phyloP scores from a whole-genome alignment of 2,329 filamentous ascomycete genomes.

The Colletotrichum simmondsii region DNA sequence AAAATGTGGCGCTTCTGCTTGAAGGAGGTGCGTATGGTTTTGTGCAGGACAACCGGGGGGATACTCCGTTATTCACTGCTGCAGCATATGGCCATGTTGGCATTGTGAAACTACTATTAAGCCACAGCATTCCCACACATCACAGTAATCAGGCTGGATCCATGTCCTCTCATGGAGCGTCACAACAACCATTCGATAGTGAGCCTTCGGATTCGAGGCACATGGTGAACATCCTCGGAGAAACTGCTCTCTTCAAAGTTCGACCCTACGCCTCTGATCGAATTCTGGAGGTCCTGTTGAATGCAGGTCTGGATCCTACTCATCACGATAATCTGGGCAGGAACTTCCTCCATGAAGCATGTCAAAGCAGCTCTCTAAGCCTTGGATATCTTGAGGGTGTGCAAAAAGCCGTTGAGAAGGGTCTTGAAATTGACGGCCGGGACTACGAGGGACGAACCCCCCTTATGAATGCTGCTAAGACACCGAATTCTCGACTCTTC shows the following conservation, averaged over 20 bases:
- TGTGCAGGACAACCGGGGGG: rapidly evolving
- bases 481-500: rapidly evolving
- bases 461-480: not conserved
- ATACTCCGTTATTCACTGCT: not conserved
- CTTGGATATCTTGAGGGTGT: too few species aligned
- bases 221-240: not conserved
- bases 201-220: too few species aligned
- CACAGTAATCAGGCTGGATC: not conserved
- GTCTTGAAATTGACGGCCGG: not conserved
- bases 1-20: not conserved
- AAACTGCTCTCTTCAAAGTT: not conserved
- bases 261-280: rapidly evolving
- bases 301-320: not conserved
- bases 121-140: not conserved
- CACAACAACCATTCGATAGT: too few species aligned
- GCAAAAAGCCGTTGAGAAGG: not conserved
- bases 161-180: too few species aligned
- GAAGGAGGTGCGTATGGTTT: not conserved
- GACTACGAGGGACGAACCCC: not conserved
- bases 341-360: not conserved
- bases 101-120: not conserved
- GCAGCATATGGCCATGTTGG: too few species aligned
- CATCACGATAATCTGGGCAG: not conserved
- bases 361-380: rapidly evolving
- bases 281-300: rapidly evolving